Percentiles rank a stretch among this genome's conserved stretches.
Conservation (phyloP, 2,329 filamentous ascomycete genomes). For the Cladorrhinum sp. region DNA sequence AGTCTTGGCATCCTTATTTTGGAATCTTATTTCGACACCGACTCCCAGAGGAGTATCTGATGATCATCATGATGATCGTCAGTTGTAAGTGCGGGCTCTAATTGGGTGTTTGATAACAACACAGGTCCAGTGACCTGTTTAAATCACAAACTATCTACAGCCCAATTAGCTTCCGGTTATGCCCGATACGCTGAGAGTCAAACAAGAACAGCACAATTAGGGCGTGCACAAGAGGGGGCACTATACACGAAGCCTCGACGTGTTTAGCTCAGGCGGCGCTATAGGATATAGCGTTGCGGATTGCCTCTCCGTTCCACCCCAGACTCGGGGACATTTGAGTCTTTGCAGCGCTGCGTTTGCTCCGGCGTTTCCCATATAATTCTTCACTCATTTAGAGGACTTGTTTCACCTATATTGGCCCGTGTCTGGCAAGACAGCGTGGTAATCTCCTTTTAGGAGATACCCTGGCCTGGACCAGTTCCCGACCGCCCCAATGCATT, state of each 20-base stretch:
- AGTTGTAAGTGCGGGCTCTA: neutral
- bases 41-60: neutral
- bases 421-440: neutral
- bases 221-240: neutral
- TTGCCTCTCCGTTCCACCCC: no score
- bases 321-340: no score
- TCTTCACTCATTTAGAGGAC: neutral
- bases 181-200: no score
- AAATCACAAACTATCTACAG: neutral
- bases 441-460: neutral
- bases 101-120: neutral
- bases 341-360: neutral
- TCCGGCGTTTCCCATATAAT: neutral
- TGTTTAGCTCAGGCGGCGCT: no score
- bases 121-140: neutral
- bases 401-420: conserved; percentile 2
- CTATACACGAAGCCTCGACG: neutral
- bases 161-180: no score
- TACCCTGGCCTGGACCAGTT: neutral
- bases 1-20: neutral
- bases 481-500: neutral
- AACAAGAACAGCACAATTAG: no score
- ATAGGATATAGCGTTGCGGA: no score
- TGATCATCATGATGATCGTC: neutral
- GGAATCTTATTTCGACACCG: neutral